Percentiles rank a stretch among this genome's conserved stretches.
Evolutionary conservation across 305 asterid genomes (phyloP).

Genomic region (Fraxinus dipetala): DNA sequence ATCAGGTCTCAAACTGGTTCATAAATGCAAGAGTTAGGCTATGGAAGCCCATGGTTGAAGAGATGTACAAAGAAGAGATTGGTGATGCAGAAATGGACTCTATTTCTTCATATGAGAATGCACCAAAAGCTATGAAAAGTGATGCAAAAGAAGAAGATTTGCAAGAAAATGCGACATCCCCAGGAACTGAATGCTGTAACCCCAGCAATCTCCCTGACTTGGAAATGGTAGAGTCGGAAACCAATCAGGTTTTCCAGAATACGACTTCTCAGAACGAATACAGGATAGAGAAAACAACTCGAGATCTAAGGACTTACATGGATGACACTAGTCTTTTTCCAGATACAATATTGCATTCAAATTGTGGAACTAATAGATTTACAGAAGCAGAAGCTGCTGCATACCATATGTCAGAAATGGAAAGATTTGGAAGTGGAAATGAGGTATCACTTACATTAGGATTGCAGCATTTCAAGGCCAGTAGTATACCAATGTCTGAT

Average conservation of each 20-base stretch:
- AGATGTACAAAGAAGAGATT: conserved; percentile 87
- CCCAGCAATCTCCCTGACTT: conserved; percentile 40
- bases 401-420: conserved; percentile 57
- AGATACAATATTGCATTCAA: conserved; percentile 28
- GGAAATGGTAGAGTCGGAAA: conserved; percentile 48
- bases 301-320: conserved; percentile 20
- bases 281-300: conserved; percentile 28
- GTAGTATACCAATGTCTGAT: conserved; percentile 41
- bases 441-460: conserved; percentile 84
- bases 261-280: conserved; percentile 19
- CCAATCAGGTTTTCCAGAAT: conserved; percentile 33
- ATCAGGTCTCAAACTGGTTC: conserved; percentile 95
- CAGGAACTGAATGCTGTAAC: conserved; percentile 33
- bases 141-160: conserved; percentile 43
- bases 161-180: conserved; percentile 39
- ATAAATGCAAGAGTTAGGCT: conserved; percentile 91
- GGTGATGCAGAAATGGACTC: conserved; percentile 65
- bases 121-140: conserved; percentile 31
- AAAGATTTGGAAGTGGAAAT: conserved; percentile 46
- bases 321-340: conserved; percentile 25
- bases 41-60: conserved; percentile 98
- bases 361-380: conserved; percentile 37
- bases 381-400: conserved; percentile 30
- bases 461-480: conserved; percentile 45
- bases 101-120: conserved; percentile 56